phyloP scores from a whole-genome alignment of 352 stramenopile species.

The Saprolegnia diclina region DNA sequence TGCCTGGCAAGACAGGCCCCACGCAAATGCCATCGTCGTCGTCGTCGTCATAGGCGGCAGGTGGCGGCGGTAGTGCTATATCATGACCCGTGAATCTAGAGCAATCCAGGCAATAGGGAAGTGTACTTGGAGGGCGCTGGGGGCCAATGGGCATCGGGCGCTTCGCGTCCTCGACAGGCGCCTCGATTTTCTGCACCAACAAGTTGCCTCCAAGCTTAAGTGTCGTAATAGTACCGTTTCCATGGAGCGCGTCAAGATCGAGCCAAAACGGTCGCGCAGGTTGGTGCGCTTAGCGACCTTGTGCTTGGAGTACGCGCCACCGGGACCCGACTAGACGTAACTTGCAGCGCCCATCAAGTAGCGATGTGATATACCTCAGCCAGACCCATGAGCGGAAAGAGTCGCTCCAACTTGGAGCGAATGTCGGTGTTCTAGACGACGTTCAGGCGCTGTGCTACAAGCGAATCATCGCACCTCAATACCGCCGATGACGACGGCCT shows the following conservation, averaged over 20 bases:
- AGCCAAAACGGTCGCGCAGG: conserved; percentile 11
- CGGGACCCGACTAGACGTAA: conserved; percentile 34
- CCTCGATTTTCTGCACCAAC: neutral
- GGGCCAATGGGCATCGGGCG: conserved; percentile 9
- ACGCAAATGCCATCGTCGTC: conserved; percentile 52
- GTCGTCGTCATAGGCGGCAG: conserved; percentile 32
- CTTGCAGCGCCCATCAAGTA: no score
- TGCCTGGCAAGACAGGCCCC: conserved; percentile 64
- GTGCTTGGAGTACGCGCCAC: conserved; percentile 48
- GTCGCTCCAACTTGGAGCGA: conserved; percentile 47
- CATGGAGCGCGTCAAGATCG: no score
- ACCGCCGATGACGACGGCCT: conserved; percentile 66
- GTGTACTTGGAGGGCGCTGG: neutral
- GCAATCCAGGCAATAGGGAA: neutral
- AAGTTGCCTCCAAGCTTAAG: no score
- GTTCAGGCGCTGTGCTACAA: neutral
- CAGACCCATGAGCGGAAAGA: conserved; percentile 70
- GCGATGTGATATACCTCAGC: conserved; percentile 43
- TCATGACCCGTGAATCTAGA: neutral
- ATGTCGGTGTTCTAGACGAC: conserved; percentile 54
- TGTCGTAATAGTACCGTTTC: no score
- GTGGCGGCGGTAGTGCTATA: neutral
- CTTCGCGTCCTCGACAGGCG: neutral
- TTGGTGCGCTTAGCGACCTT: conserved; percentile 20
- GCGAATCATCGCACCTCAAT: conserved; percentile 30